Evolutionary conservation across 2,329 filamentous ascomycete genomes (phyloP), one percentile per base, ranked within the genome.

Genomic region (Hypoxylon sp.): DNA sequence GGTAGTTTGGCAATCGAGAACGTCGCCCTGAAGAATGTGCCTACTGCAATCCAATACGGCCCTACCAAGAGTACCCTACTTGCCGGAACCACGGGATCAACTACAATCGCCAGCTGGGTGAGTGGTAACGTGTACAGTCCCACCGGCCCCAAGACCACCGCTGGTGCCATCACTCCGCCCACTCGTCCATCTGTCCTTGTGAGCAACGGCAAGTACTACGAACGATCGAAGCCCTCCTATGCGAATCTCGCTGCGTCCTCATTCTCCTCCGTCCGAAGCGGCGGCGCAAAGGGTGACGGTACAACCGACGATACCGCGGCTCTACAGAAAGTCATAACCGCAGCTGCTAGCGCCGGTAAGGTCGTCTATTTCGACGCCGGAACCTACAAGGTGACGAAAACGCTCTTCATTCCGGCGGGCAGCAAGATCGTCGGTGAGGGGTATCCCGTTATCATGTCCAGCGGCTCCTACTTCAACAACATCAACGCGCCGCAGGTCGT

Each of bases 141-240:
- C 80, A 60, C 79, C 81, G n/a, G 81, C 0, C 83, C 82, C 1
- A 81, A 79, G 17, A 78, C 80, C 20, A 82, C 88, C 37, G 86
- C 90, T 70, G 85, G 84, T 37, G 77, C 74, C 73, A 73, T 81
- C 80, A 66, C 82, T 64, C 73, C 82, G 75, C 74, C 85, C 81
- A 78, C 72, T 22, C 69, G 91, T 84, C 80, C 89, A 84, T 49
- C 78, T 77, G 48, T 79, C 74, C 87, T 95, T 2, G 82, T 92
- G 1, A 81, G 85, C 49, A 79, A 80, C 13, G 77, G 77, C 14
- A 81, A 84, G 25, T 89, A 92, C 77, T 94, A 92, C 77, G 89
- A 92, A 75, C 88, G 90, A 17, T 91, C 92, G 72, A 94, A 92
- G 84, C 93, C 93, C 5, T 88, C 93, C 72, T 97, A 96, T 76